A percentile compares a stretch with the other conserved stretches of the same genome.
phyloP scores from a whole-genome alignment of 768 basidiomycete genomes.

The Chalciporus piperatus region DNA sequence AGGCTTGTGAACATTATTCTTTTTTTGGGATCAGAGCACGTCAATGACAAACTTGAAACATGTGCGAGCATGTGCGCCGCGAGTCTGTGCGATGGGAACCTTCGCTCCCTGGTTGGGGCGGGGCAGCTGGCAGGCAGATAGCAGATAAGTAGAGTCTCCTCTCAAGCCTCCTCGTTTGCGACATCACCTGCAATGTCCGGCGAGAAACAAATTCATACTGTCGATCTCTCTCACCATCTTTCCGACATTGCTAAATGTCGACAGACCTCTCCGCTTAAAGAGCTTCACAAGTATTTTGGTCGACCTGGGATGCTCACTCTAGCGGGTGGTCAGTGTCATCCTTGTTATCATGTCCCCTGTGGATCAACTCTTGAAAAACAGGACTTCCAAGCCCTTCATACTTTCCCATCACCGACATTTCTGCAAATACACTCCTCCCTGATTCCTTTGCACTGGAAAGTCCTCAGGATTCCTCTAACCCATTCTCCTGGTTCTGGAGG shows the following conservation, averaged over 20 bases:
- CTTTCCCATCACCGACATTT: slow-evolving; percentile 67
- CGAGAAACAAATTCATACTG: slow-evolving; percentile 43
- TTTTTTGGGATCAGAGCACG: no score
- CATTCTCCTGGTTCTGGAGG: slow-evolving; percentile 59
- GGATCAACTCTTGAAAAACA: slow-evolving; percentile 19
- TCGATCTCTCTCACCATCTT: slow-evolving; percentile 73
- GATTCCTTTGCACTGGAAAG: slow-evolving; percentile 47
- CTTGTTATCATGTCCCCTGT: neutral
- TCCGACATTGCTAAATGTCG: slow-evolving; percentile 53
- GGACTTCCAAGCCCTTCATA: slow-evolving; percentile 66
- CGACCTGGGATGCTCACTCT: slow-evolving; percentile 52
- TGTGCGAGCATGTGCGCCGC: no score
- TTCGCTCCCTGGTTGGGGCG: no score
- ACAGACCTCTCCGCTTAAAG: slow-evolving; percentile 58
- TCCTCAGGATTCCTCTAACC: slow-evolving; percentile 23
- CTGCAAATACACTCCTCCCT: slow-evolving; percentile 48
- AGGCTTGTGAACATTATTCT: no score
- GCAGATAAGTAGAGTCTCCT: no score
- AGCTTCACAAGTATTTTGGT: slow-evolving; percentile 56
- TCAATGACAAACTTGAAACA: no score
- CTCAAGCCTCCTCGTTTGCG: neutral
- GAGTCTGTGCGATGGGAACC: no score
- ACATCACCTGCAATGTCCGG: slow-evolving; percentile 18
- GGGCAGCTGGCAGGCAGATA: neutral
- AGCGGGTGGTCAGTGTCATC: slow-evolving; percentile 57